Conservation (phyloP, 2,329 filamentous ascomycete species). For the Grosmannia serpens region DNA sequence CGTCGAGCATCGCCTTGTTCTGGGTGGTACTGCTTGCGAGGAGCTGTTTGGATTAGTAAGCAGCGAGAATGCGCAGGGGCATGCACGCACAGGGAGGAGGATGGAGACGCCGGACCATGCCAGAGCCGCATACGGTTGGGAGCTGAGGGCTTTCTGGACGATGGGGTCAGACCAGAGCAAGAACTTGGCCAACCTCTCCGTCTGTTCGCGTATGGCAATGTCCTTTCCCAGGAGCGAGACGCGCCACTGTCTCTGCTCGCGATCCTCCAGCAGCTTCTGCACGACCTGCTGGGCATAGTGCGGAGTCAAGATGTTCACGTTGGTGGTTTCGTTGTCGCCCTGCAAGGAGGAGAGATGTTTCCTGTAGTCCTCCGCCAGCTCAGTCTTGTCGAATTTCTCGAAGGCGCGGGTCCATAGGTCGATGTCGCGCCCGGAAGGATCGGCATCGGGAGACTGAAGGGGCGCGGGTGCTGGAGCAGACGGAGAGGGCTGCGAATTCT, state of each 20-base stretch:
- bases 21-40: neutral
- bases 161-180: neutral
- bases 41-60: neutral
- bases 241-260: neutral
- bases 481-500: no score
- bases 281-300: neutral
- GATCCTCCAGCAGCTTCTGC: neutral
- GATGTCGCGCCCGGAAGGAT: no score
- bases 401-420: neutral
- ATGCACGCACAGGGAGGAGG: neutral
- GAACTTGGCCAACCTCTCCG: neutral
- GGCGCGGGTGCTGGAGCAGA: no score
- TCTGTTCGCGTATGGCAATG: neutral
- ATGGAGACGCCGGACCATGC: neutral
- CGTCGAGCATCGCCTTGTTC: neutral
- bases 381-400: slow-evolving; percentile 14
- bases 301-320: neutral
- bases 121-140: neutral
- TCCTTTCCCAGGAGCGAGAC: neutral
- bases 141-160: neutral
- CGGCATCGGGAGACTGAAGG: no score
- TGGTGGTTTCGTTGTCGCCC: neutral
- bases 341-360: neutral
- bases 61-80: neutral
- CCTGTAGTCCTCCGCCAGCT: neutral